Evolutionary conservation across 495 filamentous ascomycete species (phyloP).

Genomic region (Annulohypoxylon stygium): DNA sequence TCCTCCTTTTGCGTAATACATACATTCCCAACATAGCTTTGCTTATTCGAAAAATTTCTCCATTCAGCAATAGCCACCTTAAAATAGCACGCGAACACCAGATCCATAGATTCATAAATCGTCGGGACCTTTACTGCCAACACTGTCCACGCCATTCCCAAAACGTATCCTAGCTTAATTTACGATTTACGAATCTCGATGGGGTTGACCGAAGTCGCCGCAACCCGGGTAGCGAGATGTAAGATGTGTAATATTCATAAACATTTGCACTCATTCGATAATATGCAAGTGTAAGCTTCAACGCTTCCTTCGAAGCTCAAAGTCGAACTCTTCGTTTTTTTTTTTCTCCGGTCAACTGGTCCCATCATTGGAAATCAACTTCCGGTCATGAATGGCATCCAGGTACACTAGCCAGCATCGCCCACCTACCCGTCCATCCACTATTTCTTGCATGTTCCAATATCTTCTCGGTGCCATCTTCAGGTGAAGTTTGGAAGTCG

Average conservation of each 20-base stretch:
- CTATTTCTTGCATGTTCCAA: conserved; percentile 28
- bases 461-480: conserved; percentile 16
- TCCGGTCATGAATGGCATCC: conserved; percentile 1
- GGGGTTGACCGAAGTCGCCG: conserved; percentile 20
- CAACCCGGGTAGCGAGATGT: conserved; percentile 12
- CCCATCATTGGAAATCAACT: conserved; percentile 4
- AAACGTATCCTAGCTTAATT: background rate
- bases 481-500: conserved; percentile 20
- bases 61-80: conserved; percentile 23
- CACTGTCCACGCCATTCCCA: conserved; percentile 1
- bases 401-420: background rate
- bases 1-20: conserved; percentile 13
- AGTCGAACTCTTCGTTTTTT: background rate
- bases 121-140: background rate
- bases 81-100: conserved; percentile 38
- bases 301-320: conserved; percentile 1
- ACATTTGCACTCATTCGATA: conserved; percentile 18
- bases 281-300: conserved; percentile 17
- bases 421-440: conserved; percentile 3
- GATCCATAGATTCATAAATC: conserved; percentile 10
- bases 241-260: background rate
- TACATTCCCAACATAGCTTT: conserved; percentile 1
- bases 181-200: conserved; percentile 16
- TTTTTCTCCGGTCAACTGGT: background rate
- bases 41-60: conserved; percentile 15